Evolutionary conservation across 371 early-diverging fungal species (phyloP), one percentile per base, ranked within the genome.

Genomic region (Polyrhizophydium stewartii): DNA sequence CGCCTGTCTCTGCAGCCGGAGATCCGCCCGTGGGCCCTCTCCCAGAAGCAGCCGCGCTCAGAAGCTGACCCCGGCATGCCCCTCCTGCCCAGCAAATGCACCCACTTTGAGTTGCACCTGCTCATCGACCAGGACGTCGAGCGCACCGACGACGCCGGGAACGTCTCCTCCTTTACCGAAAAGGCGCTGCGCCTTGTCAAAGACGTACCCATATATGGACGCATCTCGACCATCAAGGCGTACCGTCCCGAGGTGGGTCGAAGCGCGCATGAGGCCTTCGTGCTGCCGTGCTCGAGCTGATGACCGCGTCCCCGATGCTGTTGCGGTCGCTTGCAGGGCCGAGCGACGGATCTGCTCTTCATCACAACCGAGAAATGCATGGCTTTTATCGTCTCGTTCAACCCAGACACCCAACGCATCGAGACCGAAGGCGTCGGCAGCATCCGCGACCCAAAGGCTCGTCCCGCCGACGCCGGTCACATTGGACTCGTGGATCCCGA

Each of bases 131-230:
- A 35, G 28, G 55, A 25, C 13, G 10, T 12, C 30, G 30, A 30
- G 53, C 35, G 30, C n/a, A 3, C 27, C 35, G 35, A 30, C 53
- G 35, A 53, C n/a, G n/a, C 19, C n/a, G 53, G 35, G 13, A n/a
- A 13, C 21, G 10, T 16, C 5, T 7, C 27, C 10, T 6, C 53
- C 24, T 6, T 53, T 6, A 2, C 2, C 10, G 35, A 45, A 45
- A 45, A 53, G 35, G 6, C 53, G 6, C 70, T 92, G 56, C 83
- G 83, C 52, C 74, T 82, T 21, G 77, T 87, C 21, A 74, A 82
- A 53, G 89, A 88, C 62, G 84, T 85, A 62, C 81, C 82, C 12
- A 69, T 92, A 21, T 79, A 89, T 72, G 93, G 90, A 9, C 81
- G 85, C 28, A 85, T 92, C 31, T 71, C 82, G 17, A 73, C 77